Evolutionary conservation across 306 rosid genomes (phyloP).

Genomic region (Oxytropis ochrocephala): DNA sequence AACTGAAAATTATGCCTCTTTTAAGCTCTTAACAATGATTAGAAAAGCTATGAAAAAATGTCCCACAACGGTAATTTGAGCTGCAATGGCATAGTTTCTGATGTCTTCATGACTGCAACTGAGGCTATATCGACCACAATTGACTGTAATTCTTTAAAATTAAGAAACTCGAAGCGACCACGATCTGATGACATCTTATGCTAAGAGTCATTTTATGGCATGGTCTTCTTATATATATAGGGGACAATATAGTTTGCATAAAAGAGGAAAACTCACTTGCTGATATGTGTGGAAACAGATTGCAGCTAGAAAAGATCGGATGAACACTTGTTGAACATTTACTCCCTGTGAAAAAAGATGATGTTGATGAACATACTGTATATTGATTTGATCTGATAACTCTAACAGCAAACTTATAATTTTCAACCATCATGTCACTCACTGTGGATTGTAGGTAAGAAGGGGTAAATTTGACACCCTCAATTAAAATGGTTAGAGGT

Average conservation of each 20-base stretch:
- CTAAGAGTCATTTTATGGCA: too few relatives aligned
- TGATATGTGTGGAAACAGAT: conserved; percentile 95
- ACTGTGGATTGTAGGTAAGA: conserved; percentile 66
- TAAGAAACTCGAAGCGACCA: too few relatives aligned
- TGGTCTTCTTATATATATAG: too few relatives aligned
- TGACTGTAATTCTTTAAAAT: too few relatives aligned
- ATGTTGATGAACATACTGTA: not conserved
- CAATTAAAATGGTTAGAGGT: conserved; percentile 63
- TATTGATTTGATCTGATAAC: not conserved
- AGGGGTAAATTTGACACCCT: conserved; percentile 86
- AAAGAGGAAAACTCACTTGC: conserved; percentile 54
- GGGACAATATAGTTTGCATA: not conserved
- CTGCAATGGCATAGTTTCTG: too few relatives aligned
- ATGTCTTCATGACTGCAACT: too few relatives aligned
- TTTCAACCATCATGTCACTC: conserved; percentile 36
- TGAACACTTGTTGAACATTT: conserved; percentile 52
- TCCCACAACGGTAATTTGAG: too few relatives aligned
- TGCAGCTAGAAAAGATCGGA: conserved; percentile 80
- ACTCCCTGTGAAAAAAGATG: conserved; percentile 56
- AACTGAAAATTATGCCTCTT: not conserved
- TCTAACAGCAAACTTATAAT: not conserved
- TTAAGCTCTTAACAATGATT: not conserved
- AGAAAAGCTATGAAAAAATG: too few relatives aligned
- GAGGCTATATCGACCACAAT: too few relatives aligned
- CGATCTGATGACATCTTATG: too few relatives aligned